phyloP scores from a whole-genome alignment of 257 asterid genomes.

The Thymus quinquecostatus region DNA sequence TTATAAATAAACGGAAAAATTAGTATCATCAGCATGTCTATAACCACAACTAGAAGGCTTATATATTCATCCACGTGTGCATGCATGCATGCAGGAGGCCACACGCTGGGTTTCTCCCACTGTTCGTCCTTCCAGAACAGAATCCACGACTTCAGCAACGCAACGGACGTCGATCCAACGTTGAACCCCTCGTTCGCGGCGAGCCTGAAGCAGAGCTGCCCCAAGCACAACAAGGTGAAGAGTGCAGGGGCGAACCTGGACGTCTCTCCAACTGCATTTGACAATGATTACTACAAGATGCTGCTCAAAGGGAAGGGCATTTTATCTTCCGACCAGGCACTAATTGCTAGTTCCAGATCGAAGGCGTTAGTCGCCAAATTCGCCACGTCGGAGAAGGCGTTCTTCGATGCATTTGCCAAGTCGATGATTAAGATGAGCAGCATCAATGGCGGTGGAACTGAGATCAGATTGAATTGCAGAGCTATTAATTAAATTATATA shows the following conservation, averaged over 20 bases:
- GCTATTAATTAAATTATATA: slow-evolving; percentile 34
- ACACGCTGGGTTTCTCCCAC: slow-evolving; percentile 85
- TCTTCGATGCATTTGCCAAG: slow-evolving; percentile 53
- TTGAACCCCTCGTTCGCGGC: slow-evolving; percentile 63
- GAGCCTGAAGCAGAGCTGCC: slow-evolving; percentile 56
- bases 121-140: slow-evolving; percentile 87
- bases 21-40: no score
- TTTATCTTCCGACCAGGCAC: slow-evolving; percentile 76
- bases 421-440: slow-evolving; percentile 91
- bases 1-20: no score
- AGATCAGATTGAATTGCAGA: slow-evolving; percentile 61
- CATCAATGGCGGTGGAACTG: slow-evolving; percentile 61
- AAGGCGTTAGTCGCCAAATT: slow-evolving; percentile 58
- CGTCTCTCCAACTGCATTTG: slow-evolving; percentile 59
- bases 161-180: slow-evolving; percentile 61
- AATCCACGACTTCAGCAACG: slow-evolving; percentile 67
- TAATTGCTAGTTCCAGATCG: slow-evolving; percentile 49
- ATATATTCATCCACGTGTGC: background rate
- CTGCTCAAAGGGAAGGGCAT: slow-evolving; percentile 67
- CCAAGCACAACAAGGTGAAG: slow-evolving; percentile 60
- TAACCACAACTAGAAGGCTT: no score
- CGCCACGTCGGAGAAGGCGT: slow-evolving; percentile 56
- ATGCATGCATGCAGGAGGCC: slow-evolving; percentile 61
- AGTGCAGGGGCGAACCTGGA: slow-evolving; percentile 68
- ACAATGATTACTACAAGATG: slow-evolving; percentile 67